These are phyloP conservation scores for Eutypa lata DNA, from an alignment of 2,329 filamentous ascomycete genomes.

Conservation along the genomic window DNA sequence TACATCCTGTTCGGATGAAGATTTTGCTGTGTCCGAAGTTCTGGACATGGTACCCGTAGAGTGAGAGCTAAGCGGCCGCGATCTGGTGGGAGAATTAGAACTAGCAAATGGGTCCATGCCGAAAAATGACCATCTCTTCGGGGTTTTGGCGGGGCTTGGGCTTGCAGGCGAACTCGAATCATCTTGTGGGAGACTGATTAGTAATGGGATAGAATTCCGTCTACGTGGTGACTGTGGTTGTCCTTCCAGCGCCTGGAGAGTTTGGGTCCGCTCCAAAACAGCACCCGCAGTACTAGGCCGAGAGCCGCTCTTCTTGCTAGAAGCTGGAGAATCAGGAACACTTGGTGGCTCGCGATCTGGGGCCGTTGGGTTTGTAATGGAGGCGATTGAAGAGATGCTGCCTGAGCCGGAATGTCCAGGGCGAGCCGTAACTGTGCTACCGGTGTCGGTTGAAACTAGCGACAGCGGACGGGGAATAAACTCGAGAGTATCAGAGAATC, in stretches of 20 bases:
- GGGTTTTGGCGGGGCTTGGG: slow-evolving; percentile 48
- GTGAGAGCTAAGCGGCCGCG: slow-evolving; percentile 44
- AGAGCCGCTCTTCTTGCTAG: slow-evolving; percentile 42
- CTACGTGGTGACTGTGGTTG: slow-evolving; percentile 40
- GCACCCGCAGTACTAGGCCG: slow-evolving; percentile 70
- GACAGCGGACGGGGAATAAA: slow-evolving; percentile 82
- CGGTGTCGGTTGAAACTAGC: slow-evolving; percentile 78
- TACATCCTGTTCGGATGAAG: slow-evolving; percentile 35
- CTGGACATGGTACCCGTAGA: slow-evolving; percentile 39
- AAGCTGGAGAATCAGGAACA: slow-evolving; percentile 36
- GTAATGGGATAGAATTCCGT: slow-evolving; percentile 58
- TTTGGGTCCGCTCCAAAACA: slow-evolving; percentile 55
- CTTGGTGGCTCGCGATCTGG: slow-evolving; percentile 37
- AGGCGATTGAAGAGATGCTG: slow-evolving; percentile 76
- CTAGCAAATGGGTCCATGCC: slow-evolving; percentile 53
- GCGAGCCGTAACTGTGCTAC: slow-evolving; percentile 69
- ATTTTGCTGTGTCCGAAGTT: slow-evolving; percentile 21
- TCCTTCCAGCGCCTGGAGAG: slow-evolving; percentile 29
- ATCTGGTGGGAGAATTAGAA: slow-evolving; percentile 43
- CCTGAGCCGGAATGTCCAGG: slow-evolving; percentile 71
- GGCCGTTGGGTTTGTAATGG: slow-evolving; percentile 46
- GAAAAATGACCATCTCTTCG: slow-evolving; percentile 62
- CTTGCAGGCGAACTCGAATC: slow-evolving; percentile 32
- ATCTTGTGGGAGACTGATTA: slow-evolving; percentile 40
- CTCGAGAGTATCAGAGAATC: slow-evolving; percentile 80